Conservation (phyloP, 768 basidiomycete species). For the Russula sp. region DNA sequence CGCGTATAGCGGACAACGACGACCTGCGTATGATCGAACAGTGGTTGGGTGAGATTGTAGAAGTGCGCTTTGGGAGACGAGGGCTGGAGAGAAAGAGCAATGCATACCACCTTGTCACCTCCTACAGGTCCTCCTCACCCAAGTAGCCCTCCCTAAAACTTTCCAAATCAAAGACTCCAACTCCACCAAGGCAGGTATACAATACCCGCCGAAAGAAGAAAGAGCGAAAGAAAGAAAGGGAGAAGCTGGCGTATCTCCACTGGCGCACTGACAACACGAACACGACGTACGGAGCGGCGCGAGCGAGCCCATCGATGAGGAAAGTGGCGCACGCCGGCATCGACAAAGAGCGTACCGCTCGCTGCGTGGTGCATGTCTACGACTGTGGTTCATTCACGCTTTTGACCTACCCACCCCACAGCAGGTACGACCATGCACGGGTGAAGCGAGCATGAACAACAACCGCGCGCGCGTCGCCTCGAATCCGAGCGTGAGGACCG, state of each 20-base stretch:
- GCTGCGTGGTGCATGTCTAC: conserved; percentile 30
- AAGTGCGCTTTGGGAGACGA: neutral
- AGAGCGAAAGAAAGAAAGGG: too few species aligned
- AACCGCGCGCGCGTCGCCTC: conserved; percentile 63
- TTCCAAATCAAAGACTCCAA: neutral
- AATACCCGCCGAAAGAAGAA: neutral
- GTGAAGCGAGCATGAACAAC: conserved; percentile 44
- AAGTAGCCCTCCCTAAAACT: neutral
- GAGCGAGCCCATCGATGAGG: conserved; percentile 51
- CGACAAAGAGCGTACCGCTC: conserved; percentile 43
- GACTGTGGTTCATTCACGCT: too few species aligned
- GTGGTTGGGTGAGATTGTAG: neutral
- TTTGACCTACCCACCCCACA: too few species aligned
- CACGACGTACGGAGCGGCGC: conserved; percentile 31
- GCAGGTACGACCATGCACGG: conserved; percentile 26
- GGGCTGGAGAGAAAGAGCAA: too few species aligned
- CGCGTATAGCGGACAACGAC: conserved; percentile 66
- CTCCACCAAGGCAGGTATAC: neutral
- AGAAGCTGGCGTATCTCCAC: conserved; percentile 45
- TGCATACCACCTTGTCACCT: neutral
- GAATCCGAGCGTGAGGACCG: conserved; percentile 69
- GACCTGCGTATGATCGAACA: conserved; percentile 37
- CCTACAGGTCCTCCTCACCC: neutral
- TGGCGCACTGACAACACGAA: conserved; percentile 43
- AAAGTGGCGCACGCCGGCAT: conserved; percentile 53